These are phyloP conservation scores for Fusarium globosum DNA, from an alignment of 2,329 filamentous ascomycete species.

Conservation along the genomic window DNA sequence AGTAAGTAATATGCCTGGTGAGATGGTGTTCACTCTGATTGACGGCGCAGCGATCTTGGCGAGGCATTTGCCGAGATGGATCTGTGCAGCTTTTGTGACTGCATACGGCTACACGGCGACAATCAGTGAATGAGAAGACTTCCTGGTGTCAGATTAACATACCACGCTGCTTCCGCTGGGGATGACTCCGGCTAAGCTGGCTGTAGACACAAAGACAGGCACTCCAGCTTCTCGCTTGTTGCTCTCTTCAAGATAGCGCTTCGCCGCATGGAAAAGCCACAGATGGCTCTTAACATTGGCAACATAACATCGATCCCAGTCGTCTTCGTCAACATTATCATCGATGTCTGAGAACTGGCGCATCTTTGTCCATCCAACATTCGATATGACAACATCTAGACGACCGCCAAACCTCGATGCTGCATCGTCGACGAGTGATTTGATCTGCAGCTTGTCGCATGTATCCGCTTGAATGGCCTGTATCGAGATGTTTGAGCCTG, in stretches of 20 bases:
- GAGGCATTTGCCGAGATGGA: slow-evolving; percentile 67
- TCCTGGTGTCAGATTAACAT: slow-evolving; percentile 11
- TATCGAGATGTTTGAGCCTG: slow-evolving; percentile 50
- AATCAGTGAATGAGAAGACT: neutral
- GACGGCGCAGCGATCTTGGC: slow-evolving; percentile 64
- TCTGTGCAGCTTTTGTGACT: slow-evolving; percentile 80
- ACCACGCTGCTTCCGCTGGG: slow-evolving; percentile 70
- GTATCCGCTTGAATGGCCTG: slow-evolving; percentile 62
- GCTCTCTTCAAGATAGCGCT: slow-evolving; percentile 53
- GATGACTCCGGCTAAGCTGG: slow-evolving; percentile 72
- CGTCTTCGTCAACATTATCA: slow-evolving; percentile 65
- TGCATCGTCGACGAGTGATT: slow-evolving; percentile 66
- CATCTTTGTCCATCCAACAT: slow-evolving; percentile 69
- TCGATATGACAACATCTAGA: slow-evolving; percentile 82
- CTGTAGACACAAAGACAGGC: slow-evolving; percentile 72
- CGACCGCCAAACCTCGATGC: slow-evolving; percentile 65
- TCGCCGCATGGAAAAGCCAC: slow-evolving; percentile 68
- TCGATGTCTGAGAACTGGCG: slow-evolving; percentile 59
- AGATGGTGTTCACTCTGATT: slow-evolving; percentile 69
- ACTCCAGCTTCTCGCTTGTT: slow-evolving; percentile 59
- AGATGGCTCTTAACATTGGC: slow-evolving; percentile 73
- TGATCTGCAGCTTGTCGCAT: slow-evolving; percentile 44
- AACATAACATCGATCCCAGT: slow-evolving; percentile 69
- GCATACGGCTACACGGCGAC: slow-evolving; percentile 69
- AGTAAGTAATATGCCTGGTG: slow-evolving; percentile 63